Evolutionary conservation across 495 filamentous ascomycete species (phyloP).

Genomic region (Thermothielavioides terrestris): DNA sequence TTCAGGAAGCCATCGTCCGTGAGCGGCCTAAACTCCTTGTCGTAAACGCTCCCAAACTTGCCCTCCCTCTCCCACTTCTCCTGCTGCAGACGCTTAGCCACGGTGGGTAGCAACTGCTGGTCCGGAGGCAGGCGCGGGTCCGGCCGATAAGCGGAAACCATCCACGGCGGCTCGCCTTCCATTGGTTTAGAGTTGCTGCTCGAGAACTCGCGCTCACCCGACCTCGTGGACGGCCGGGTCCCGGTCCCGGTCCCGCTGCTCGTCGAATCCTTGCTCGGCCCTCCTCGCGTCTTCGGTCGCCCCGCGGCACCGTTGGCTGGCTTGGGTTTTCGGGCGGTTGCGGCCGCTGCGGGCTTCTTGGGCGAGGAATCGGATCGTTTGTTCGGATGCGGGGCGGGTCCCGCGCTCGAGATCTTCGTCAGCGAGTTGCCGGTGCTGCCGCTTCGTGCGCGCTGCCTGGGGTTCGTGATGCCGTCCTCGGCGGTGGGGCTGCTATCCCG

Average conservation of each 20-base stretch:
- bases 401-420: conserved; percentile 41
- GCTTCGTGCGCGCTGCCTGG: conserved; percentile 60
- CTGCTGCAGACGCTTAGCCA: conserved; percentile 84
- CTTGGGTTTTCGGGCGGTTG: conserved; percentile 36
- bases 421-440: conserved; percentile 56
- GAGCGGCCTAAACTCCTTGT: conserved; percentile 72
- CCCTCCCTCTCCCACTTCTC: conserved; percentile 93
- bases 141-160: conserved; percentile 89
- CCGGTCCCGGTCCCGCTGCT: conserved; percentile 33
- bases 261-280: conserved; percentile 45
- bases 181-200: conserved; percentile 52
- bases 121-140: conserved; percentile 91
- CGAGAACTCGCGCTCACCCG: conserved; percentile 43
- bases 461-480: conserved; percentile 47
- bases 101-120: conserved; percentile 89
- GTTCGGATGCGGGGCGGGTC: conserved; percentile 28
- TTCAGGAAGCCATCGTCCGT: conserved; percentile 47
- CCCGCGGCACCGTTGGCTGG: conserved; percentile 31
- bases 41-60: conserved; percentile 69
- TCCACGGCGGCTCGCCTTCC: conserved; percentile 94
- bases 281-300: conserved; percentile 56
- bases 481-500: conserved; percentile 51
- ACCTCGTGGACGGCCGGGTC: conserved; percentile 46
- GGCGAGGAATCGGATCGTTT: conserved; percentile 42
- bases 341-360: conserved; percentile 29